Percentiles rank a stretch among this genome's conserved stretches.
These are phyloP conservation scores for Toxicodendron radicans DNA, from an alignment of 345 rosid genomes.

Conservation along the genomic window DNA sequence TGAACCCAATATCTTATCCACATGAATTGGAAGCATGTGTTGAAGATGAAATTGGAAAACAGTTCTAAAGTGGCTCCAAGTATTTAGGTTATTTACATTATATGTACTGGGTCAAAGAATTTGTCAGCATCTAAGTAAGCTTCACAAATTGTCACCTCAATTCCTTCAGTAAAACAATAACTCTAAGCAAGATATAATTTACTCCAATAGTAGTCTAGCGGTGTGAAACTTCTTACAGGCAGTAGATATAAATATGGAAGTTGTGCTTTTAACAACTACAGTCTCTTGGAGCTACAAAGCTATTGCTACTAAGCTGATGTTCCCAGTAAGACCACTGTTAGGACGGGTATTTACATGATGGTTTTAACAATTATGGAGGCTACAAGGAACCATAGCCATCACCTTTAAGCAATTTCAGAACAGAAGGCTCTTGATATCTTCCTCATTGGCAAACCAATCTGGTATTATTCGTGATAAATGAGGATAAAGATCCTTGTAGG, in stretches of 20 bases:
- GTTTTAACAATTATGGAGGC: background rate
- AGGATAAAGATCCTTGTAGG: conserved; percentile 47
- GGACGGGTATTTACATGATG: conserved; percentile 11
- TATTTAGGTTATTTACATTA: too few species aligned
- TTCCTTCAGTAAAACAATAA: background rate
- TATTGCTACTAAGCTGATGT: background rate
- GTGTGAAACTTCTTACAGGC: background rate
- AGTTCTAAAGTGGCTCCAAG: too few species aligned
- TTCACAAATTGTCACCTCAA: background rate
- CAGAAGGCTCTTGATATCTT: conserved; percentile 38
- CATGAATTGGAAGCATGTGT: background rate
- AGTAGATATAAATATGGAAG: background rate
- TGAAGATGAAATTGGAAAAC: background rate
- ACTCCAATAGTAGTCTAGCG: background rate
- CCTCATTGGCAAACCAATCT: conserved; percentile 50
- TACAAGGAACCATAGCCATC: background rate
- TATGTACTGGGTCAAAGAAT: background rate
- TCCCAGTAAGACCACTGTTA: background rate
- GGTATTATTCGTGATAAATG: conserved; percentile 43
- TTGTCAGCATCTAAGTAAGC: background rate
- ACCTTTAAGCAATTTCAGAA: conserved; percentile 15
- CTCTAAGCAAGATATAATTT: background rate
- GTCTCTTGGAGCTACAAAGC: background rate
- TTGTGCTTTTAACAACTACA: background rate
- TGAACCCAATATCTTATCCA: background rate